Percentiles rank a stretch among this genome's conserved stretches.
Conservation (phyloP, 2,329 filamentous ascomycete genomes). For the Pseudocercospora ulei region DNA sequence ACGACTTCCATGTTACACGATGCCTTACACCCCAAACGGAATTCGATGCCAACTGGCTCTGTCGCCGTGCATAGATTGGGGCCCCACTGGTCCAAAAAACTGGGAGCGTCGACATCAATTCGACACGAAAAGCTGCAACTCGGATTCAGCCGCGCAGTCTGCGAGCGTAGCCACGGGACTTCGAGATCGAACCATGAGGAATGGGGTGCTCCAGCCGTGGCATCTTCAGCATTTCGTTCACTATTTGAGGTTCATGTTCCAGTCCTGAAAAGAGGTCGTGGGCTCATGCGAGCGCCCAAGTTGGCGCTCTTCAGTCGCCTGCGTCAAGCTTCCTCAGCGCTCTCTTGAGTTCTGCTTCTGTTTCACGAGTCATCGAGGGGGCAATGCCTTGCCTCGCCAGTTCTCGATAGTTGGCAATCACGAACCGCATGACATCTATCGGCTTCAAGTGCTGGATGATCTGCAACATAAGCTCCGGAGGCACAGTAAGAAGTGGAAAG, state of each 20-base stretch:
- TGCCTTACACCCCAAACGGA: not conserved
- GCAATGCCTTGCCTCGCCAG: conserved; percentile 32
- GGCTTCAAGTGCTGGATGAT: conserved; percentile 36
- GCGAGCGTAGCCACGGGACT: no score
- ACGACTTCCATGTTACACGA: conserved; percentile 4
- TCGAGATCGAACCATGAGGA: no score
- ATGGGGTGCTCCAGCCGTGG: no score
- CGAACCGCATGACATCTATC: conserved; percentile 35
- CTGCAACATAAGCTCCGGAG: conserved; percentile 37
- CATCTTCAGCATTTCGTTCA: no score
- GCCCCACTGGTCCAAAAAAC: no score
- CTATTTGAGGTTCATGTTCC: no score
- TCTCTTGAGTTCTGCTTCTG: conserved; percentile 13
- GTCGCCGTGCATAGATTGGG: no score
- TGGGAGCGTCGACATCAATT: no score
- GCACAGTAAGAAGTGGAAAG: conserved; percentile 31
- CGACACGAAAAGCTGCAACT: no score
- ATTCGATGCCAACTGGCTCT: conserved; percentile 1
- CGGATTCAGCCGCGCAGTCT: no score
- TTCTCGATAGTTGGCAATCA: conserved; percentile 35
- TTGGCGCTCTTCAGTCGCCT: not conserved
- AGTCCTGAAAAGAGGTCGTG: no score
- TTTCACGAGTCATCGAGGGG: conserved; percentile 28
- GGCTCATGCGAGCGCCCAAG: no score
- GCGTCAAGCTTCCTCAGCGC: not conserved